Conservation (phyloP, 1,284 basidiomycete species). For the Cutaneotrichosporon dermatis region DNA sequence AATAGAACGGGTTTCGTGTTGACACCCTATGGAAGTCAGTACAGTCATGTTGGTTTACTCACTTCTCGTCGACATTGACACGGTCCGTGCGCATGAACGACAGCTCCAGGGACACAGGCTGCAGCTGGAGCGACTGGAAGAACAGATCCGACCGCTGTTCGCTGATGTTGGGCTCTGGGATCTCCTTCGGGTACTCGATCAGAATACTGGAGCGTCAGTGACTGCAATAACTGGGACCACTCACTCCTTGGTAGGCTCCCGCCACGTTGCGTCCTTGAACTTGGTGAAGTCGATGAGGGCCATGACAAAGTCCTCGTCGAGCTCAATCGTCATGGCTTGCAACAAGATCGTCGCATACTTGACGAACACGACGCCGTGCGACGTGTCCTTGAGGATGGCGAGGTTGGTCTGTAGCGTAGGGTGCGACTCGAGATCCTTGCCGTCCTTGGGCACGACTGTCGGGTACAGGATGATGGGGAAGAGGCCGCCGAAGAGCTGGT, state of each 20-base stretch:
- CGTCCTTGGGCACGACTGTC: conserved; percentile 80
- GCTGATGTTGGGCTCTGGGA: conserved; percentile 69
- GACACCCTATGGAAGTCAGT: conserved; percentile 49
- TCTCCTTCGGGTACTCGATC: conserved; percentile 67
- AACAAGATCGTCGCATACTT: conserved; percentile 95
- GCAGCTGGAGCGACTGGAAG: conserved; percentile 95
- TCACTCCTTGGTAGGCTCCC: conserved; percentile 69
- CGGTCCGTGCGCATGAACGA: conserved; percentile 97
- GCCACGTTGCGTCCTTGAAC: conserved; percentile 85
- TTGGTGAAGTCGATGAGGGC: conserved; percentile 88
- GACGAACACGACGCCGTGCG: conserved; percentile 92
- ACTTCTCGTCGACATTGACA: conserved; percentile 90
- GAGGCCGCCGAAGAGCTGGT: conserved; percentile 92
- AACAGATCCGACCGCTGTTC: conserved; percentile 68
- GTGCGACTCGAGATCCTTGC: conserved; percentile 70
- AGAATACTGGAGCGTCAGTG: conserved; percentile 57
- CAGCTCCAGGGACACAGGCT: conserved; percentile 85
- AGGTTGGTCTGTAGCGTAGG: conserved; percentile 87
- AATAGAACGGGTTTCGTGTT: conserved; percentile 85
- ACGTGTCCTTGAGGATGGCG: conserved; percentile 67
- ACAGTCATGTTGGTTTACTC: conserved; percentile 30
- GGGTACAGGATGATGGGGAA: conserved; percentile 97
- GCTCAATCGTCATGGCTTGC: conserved; percentile 90
- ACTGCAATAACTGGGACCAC: conserved; percentile 35
- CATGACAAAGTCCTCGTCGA: conserved; percentile 95